These are phyloP conservation scores for Discostella stelligeroides DNA, from an alignment of 108 stramenopile species.

Conservation along the genomic window DNA sequence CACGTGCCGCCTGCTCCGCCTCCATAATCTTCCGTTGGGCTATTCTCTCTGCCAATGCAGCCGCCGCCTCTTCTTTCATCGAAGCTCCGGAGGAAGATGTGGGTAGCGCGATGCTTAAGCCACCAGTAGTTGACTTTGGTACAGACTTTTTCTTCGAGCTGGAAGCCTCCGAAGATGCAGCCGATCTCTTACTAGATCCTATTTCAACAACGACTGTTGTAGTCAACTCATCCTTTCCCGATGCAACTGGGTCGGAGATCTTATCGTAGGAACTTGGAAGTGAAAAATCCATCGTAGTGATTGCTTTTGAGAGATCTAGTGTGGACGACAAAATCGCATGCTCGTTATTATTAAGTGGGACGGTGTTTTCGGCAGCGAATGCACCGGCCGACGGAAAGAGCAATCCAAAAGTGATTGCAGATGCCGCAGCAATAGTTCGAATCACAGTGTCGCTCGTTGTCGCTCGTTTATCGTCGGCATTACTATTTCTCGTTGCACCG, in stretches of 20 bases:
- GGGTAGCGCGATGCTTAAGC: constrained; percentile 4
- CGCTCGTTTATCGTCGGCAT: neutral
- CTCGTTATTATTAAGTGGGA: neutral
- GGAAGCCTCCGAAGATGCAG: constrained; percentile 10
- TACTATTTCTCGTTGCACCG: neutral
- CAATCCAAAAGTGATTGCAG: constrained; percentile 25
- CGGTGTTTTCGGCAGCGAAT: constrained; percentile 24
- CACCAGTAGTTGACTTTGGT: constrained; percentile 7
- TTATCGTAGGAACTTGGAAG: constrained; percentile 48
- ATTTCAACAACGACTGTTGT: neutral
- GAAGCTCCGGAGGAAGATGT: constrained; percentile 13
- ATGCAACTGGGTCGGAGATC: constrained; percentile 33
- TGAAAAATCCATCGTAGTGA: constrained; percentile 52
- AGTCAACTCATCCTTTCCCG: constrained; percentile 40
- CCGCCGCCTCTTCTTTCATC: constrained; percentile 33
- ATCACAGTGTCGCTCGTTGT: constrained; percentile 4
- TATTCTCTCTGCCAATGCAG: constrained; percentile 18
- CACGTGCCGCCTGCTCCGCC: constrained; percentile 19
- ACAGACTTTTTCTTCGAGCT: constrained; percentile 35
- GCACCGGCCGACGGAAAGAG: constrained; percentile 29
- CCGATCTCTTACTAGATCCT: constrained; percentile 21
- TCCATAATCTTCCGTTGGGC: constrained; percentile 40
- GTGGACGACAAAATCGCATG: constrained; percentile 41
- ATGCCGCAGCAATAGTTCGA: constrained; percentile 25
- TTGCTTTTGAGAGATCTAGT: constrained; percentile 33